Percentiles rank a stretch among this genome's conserved stretches.
phyloP scores from a whole-genome alignment of 2,329 filamentous ascomycete genomes.

The Trichothecium roseum region DNA sequence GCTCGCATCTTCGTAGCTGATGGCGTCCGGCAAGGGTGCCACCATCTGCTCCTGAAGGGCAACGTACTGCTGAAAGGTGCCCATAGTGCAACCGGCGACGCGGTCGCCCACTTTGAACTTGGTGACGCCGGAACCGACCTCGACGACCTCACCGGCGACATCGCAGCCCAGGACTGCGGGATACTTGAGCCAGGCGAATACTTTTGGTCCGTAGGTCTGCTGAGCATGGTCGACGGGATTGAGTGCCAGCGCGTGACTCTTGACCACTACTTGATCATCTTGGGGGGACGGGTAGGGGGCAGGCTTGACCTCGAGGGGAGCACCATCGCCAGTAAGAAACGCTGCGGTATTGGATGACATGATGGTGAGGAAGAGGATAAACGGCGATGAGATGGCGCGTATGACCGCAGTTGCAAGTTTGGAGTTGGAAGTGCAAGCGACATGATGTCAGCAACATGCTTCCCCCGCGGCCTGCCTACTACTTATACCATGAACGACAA shows the following conservation, averaged over 20 bases:
- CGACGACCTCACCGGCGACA: conserved; percentile 31
- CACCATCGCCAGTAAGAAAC: conserved; percentile 3
- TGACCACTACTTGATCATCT: conserved; percentile 15
- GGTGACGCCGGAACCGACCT: conserved; percentile 40
- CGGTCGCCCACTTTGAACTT: conserved; percentile 39
- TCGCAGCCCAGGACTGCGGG: conserved; percentile 23
- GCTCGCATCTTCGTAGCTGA: conserved; percentile 12
- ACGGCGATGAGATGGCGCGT: no score
- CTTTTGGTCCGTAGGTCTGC: no score
- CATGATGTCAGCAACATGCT: no score
- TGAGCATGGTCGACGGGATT: conserved; percentile 15
- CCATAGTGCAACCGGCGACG: conserved; percentile 27
- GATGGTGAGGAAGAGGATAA: no score
- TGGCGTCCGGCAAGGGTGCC: conserved; percentile 11
- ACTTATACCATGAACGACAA: no score
- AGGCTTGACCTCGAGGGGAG: conserved; percentile 4
- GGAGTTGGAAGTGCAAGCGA: no score
- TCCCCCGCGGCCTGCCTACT: no score
- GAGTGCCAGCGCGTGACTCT: conserved; percentile 11
- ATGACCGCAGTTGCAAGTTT: no score
- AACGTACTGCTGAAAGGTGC: conserved; percentile 12
- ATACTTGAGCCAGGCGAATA: not conserved
- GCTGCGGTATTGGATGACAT: conserved; percentile 5
- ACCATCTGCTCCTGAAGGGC: conserved; percentile 6
- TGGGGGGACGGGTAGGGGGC: conserved; percentile 8